Conservation (phyloP, 129 eudicot genomes). For the Daucus carota region DH1_v3.0 NC_030383.2:30909501-30910000, state of each 20-base stretch:
- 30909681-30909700: conserved; percentile 2
- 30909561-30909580: neutral
- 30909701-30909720: neutral
- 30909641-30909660: conserved; percentile 3
- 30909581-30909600: neutral
- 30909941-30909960: neutral
- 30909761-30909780: neutral
- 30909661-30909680: conserved; percentile 7
- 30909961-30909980: neutral
- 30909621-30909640: neutral
- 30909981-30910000: neutral
- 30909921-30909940: neutral
- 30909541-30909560: neutral
- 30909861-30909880: conserved; percentile 6
- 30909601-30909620: neutral
- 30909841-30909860: neutral
- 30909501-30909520: neutral
- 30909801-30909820: neutral
- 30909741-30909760: neutral
- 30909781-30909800: conserved; percentile 8
- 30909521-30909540: conserved; percentile 11
- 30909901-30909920: conserved; percentile 1
- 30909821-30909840: neutral
- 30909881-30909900: neutral
- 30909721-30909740: neutral